Conservation (phyloP, 495 filamentous ascomycete genomes). For the Chaetomidium leptoderma region DNA sequence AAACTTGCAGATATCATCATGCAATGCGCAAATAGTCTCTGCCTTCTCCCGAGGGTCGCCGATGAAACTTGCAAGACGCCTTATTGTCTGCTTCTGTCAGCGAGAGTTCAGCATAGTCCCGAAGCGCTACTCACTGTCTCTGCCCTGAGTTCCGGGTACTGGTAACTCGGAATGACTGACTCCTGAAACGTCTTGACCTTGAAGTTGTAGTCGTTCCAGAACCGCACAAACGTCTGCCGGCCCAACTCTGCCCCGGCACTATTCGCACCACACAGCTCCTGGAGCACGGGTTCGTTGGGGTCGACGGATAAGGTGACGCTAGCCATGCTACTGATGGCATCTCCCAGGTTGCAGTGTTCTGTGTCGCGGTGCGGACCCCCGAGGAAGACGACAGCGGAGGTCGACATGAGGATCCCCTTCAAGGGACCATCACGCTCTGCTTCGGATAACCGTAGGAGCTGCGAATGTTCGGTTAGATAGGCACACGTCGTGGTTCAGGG, state of each 20-base stretch:
- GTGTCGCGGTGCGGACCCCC: slow-evolving; percentile 34
- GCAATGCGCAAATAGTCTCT: slow-evolving; percentile 30
- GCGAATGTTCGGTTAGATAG: slow-evolving; percentile 18
- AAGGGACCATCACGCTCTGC: slow-evolving; percentile 26
- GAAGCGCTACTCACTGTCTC: slow-evolving; percentile 22
- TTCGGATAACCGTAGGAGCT: slow-evolving; percentile 34
- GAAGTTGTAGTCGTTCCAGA: slow-evolving; percentile 38
- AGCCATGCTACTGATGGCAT: slow-evolving; percentile 36
- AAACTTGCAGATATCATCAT: slow-evolving; percentile 34
- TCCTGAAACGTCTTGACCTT: slow-evolving; percentile 40
- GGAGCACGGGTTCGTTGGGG: slow-evolving; percentile 25
- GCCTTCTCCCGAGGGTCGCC: slow-evolving; percentile 33
- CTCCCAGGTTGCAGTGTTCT: slow-evolving; percentile 26
- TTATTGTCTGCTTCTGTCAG: slow-evolving; percentile 21
- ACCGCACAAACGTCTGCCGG: slow-evolving; percentile 27
- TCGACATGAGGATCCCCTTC: slow-evolving; percentile 31
- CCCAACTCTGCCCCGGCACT: slow-evolving; percentile 25
- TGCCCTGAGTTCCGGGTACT: slow-evolving; percentile 18
- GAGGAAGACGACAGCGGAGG: slow-evolving; percentile 33
- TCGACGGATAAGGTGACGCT: slow-evolving; percentile 24
- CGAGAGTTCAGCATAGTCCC: background rate
- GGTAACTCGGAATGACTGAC: slow-evolving; percentile 21
- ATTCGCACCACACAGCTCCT: slow-evolving; percentile 31
- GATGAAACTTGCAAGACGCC: slow-evolving; percentile 31
- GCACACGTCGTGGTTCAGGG: background rate